phyloP scores from a whole-genome alignment of 2,329 filamentous ascomycete species.

The Trichoderma atroviride region DNA sequence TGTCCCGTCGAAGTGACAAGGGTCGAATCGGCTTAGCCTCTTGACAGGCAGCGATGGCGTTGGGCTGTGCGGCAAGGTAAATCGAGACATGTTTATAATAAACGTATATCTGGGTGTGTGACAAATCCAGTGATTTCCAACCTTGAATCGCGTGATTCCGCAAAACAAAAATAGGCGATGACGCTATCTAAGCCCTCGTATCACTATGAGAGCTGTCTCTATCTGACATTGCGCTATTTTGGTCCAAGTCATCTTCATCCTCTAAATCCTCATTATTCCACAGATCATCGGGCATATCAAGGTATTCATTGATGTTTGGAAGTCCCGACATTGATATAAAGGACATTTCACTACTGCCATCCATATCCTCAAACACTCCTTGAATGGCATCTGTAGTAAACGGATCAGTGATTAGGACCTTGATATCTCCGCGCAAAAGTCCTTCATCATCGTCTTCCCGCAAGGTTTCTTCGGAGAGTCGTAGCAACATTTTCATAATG shows the following conservation, averaged over 20 bases:
- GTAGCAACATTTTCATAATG: background rate
- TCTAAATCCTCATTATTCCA: background rate
- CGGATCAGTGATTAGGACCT: background rate
- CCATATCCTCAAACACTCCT: background rate
- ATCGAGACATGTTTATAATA: no score
- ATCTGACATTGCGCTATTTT: background rate
- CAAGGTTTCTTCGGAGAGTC: background rate
- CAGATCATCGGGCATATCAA: background rate
- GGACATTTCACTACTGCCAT: background rate
- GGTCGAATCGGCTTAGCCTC: no score
- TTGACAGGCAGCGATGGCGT: no score
- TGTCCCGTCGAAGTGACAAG: no score
- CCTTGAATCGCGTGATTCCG: background rate
- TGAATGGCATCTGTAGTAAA: slow-evolving; percentile 2
- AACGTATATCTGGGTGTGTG: no score
- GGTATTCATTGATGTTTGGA: background rate
- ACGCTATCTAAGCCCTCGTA: background rate
- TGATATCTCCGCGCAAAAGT: background rate
- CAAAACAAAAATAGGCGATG: background rate
- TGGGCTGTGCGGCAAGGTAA: no score
- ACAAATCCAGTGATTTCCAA: no score
- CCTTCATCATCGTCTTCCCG: no score
- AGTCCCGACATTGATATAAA: slow-evolving; percentile 6
- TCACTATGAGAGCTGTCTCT: background rate
- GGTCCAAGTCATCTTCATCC: background rate